Conservation (phyloP, 345 rosid species). For the Fremontodendron californicum region DNA sequence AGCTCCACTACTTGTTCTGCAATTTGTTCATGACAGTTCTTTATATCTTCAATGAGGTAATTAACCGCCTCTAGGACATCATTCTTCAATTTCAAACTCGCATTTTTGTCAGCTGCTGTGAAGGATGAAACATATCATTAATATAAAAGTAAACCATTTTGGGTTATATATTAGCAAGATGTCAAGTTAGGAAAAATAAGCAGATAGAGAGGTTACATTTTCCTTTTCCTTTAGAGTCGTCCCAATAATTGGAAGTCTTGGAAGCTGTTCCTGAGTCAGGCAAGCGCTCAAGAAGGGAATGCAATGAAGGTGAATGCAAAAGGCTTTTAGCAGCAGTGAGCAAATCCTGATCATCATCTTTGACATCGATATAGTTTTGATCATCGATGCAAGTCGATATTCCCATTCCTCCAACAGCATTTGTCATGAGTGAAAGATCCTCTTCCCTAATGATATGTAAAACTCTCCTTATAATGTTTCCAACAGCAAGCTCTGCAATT, state of each 20-base stretch:
- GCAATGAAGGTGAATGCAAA: slow-evolving; percentile 46
- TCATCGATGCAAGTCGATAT: slow-evolving; percentile 17
- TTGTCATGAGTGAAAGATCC: slow-evolving; percentile 33
- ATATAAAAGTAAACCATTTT: neutral
- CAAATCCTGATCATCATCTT: slow-evolving; percentile 31
- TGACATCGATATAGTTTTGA: slow-evolving; percentile 30
- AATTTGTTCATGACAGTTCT: slow-evolving; percentile 53
- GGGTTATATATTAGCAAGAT: neutral
- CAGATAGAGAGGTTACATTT: slow-evolving; percentile 31
- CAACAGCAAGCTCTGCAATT: slow-evolving; percentile 54
- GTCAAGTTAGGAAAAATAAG: neutral
- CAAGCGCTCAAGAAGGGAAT: slow-evolving; percentile 36
- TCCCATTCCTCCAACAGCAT: slow-evolving; percentile 39
- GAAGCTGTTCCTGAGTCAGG: slow-evolving; percentile 36
- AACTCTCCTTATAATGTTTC: slow-evolving; percentile 52
- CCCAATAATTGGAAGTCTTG: slow-evolving; percentile 38
- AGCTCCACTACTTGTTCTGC: slow-evolving; percentile 63
- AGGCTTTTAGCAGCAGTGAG: slow-evolving; percentile 39
- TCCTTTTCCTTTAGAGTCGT: slow-evolving; percentile 46
- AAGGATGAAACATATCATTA: neutral
- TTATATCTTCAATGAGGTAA: slow-evolving; percentile 53
- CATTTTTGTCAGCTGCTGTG: slow-evolving; percentile 48
- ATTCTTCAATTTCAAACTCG: slow-evolving; percentile 48
- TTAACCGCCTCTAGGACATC: slow-evolving; percentile 50
- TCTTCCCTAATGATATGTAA: slow-evolving; percentile 57